Conservation (phyloP, 768 basidiomycete genomes). For the Trametes cingulata region DNA sequence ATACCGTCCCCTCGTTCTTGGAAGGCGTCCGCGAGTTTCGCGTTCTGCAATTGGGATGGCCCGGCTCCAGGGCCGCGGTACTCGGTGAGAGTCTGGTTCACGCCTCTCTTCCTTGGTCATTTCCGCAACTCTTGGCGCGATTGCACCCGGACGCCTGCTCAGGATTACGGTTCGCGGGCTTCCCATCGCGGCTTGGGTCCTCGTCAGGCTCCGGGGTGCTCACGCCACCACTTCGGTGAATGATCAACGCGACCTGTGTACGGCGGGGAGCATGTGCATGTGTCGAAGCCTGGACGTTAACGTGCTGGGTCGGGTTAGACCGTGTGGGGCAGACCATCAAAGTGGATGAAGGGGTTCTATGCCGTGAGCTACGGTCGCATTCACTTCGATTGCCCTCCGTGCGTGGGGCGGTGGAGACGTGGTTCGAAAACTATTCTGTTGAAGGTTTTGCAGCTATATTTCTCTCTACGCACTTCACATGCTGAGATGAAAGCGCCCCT, state of each 20-base stretch:
- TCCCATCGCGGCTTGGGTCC: background rate
- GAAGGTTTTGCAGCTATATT: too few relatives aligned
- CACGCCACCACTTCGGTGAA: background rate
- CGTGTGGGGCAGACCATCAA: background rate
- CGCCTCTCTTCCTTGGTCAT: background rate
- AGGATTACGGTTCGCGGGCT: background rate
- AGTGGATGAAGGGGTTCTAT: background rate
- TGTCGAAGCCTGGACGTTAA: background rate
- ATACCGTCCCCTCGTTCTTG: background rate
- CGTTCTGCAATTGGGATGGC: background rate
- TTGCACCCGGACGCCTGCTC: background rate
- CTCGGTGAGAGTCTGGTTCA: background rate
- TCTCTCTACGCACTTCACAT: background rate
- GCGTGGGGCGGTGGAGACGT: too few relatives aligned
- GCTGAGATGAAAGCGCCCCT: background rate
- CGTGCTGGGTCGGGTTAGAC: background rate
- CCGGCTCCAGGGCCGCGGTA: background rate
- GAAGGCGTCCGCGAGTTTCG: background rate
- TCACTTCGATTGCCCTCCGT: background rate
- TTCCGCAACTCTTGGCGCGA: background rate
- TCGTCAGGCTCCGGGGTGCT: background rate
- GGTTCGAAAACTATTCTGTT: too few relatives aligned
- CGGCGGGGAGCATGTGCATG: background rate
- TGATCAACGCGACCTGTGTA: background rate
- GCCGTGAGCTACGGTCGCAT: background rate